A percentile compares a stretch with the other conserved stretches of the same genome.
Evolutionary conservation across 176 grass and related monocot species (phyloP).

Genomic region (Phyllostachys edulis): DNA sequence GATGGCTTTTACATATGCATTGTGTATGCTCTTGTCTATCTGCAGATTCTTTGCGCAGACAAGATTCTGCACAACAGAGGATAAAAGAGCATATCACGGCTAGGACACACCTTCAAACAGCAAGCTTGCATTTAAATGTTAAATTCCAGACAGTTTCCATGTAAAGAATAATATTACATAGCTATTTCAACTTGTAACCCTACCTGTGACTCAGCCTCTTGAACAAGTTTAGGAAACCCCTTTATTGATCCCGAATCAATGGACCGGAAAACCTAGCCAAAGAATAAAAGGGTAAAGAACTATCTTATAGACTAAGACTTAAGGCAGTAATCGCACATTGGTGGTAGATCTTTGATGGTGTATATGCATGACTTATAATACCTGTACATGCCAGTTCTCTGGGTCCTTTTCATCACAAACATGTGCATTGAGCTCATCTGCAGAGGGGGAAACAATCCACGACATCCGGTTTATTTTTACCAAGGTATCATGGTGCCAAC

Average conservation of each 20-base stretch:
- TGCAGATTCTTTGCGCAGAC: conserved; percentile 83
- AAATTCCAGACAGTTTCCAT: neutral
- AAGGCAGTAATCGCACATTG: neutral
- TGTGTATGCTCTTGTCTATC: conserved; percentile 96
- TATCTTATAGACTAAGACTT: neutral
- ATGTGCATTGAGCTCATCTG: conserved; percentile 49
- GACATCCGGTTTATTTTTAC: conserved; percentile 83
- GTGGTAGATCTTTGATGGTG: neutral
- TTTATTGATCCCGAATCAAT: conserved; percentile 93
- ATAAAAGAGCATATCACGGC: neutral
- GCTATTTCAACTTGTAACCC: neutral
- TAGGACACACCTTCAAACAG: conserved; percentile 2
- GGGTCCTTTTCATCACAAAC: conserved; percentile 65
- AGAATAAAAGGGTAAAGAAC: conserved; percentile 15
- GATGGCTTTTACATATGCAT: conserved; percentile 85
- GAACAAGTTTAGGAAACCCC: conserved; percentile 79
- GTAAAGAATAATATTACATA: neutral
- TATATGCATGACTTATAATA: conserved; percentile 25
- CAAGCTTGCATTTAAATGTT: conserved; percentile 22
- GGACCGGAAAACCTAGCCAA: conserved; percentile 72
- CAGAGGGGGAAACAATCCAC: conserved; percentile 74
- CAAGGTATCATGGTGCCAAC: conserved; percentile 79
- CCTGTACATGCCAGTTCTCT: conserved; percentile 94
- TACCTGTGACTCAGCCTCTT: conserved; percentile 74
- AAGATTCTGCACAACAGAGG: conserved; percentile 71